Evolutionary conservation across 495 filamentous ascomycete genomes (phyloP), one percentile per base, ranked within the genome.

Genomic region (Aspergillus baeticus): DNA sequence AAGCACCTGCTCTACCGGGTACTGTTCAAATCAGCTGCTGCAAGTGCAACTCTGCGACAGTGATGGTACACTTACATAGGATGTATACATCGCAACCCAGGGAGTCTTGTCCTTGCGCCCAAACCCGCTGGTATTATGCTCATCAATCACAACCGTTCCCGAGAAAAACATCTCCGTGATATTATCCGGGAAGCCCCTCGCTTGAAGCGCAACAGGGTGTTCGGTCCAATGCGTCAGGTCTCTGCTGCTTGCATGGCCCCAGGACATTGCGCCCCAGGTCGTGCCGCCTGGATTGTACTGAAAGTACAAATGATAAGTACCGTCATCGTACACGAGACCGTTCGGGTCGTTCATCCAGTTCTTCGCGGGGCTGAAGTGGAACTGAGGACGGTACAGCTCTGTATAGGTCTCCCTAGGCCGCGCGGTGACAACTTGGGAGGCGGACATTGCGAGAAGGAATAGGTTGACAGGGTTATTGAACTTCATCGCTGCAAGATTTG

Each of bases 321-420:
- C 69, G 48, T 72, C 45, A 17, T 63, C 39, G 43, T 67, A 66
- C 33, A 84, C 72, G 58, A 84, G 75, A 42, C 83, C 81, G 64
- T 80, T 83, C 11, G 83, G 82, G 57, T 84, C 83, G 61, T 84
- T 84, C 77, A 84, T 83, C 62, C 82, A 85, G 47, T 75, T 66
- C 23, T 63, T 57, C 4, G 72, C 68, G 0, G 82, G 81, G 15
- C 75, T 77, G 67, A 74, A 86, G 64, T 86, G 82, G 47, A 60
- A 70, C 42, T 72, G 60, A 14, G 78, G 77, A 45, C 81, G 75
- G 52, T 75, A 70, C 26, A 66, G 58, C 21, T 79, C 46, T 14
- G 46, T 49, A 17, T 29, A 29, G 26, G 26, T 29, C 26, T 29
- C 8, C 4, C 26, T 29, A 8, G 26, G 26, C 4, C 8, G 26